Base-by-base conservation (phyloP, 345 rosid genomes). In the Corchorus capsularis region DNA sequence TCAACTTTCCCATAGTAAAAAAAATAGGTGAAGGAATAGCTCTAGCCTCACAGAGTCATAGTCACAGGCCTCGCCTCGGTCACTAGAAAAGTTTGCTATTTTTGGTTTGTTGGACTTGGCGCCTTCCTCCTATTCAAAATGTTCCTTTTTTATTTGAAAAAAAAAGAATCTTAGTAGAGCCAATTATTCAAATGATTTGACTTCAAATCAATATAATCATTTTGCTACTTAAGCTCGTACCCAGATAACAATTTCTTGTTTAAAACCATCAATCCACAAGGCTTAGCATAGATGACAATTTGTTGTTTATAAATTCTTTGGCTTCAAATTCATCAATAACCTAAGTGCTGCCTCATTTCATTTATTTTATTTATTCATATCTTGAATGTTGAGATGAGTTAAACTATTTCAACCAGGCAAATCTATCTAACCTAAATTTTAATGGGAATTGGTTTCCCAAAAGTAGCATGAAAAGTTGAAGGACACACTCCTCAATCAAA, bases 51-150 rank as follows among this genome's bases (percentile, higher is more conserved):
- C 27, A n/a, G n/a, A n/a, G n/a, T n/a, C n/a, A n/a, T n/a, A 27
- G 6, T 14, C 65, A 61, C 65, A 61, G 32, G 65, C 43, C 63
- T 64, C 7, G 65, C 43, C 63, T 64, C 7, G 9, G 69, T 41
- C 69, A 9, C 22, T 19, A 41, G 47, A 45, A 45, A 67, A 47
- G 9, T n/a, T 46, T 45, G 2, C 54, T 46, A 47, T 7, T 27
- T 22, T 46, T 9, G 37, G 4, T 11, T 13, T 46, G 19, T 46
- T 20, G n/a, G n/a, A n/a, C n/a, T n/a, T n/a, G 39, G 55, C 71
- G 71, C 71, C 71, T 46, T 67, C 37, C 11, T 13, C 17, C 8
- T 6, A 22, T 67, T 67, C 71, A 67, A 47, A 47, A 46, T 47
- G 71, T 67, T 67, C n/a, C 39, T 47, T 67, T 67, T 67, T 5